Conservation (phyloP, 1,284 basidiomycete species). For the Apiotrichum mycotoxinovorans region DNA sequence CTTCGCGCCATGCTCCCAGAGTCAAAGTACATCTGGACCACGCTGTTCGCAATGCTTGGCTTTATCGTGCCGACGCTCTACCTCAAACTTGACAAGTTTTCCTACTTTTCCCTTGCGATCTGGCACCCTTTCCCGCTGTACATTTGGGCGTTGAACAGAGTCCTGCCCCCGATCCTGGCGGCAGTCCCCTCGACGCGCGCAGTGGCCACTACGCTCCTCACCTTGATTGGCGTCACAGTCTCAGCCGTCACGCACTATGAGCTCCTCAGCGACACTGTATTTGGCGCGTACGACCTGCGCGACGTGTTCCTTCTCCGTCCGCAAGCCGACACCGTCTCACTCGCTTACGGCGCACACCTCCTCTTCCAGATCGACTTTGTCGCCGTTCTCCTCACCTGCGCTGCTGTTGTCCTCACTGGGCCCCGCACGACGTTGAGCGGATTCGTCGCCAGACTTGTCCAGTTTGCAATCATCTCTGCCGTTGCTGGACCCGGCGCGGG, state of each 20-base stretch:
- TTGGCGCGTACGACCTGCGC: neutral
- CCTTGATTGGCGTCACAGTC: neutral
- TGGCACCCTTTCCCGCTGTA: conserved; percentile 22
- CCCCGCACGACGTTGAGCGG: neutral
- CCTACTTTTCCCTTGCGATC: conserved; percentile 7
- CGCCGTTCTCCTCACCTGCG: neutral
- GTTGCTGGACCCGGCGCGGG: conserved; percentile 14
- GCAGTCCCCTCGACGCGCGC: neutral
- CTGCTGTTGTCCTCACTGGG: neutral
- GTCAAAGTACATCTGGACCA: conserved; percentile 9
- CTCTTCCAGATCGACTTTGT: conserved; percentile 13
- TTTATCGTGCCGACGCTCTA: conserved; percentile 3
- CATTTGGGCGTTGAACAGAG: conserved; percentile 6
- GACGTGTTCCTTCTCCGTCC: conserved; percentile 10
- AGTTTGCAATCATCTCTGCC: neutral
- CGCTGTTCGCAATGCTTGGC: conserved; percentile 2
- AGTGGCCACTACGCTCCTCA: conserved; percentile 4
- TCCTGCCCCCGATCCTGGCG: conserved; percentile 10
- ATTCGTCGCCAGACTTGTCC: neutral
- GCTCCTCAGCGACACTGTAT: conserved; percentile 1
- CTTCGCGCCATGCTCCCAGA: conserved; percentile 6
- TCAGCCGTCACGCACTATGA: conserved; percentile 5
- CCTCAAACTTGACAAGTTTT: neutral
- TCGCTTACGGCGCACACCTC: conserved; percentile 10
- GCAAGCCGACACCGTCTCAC: neutral